Evolutionary conservation across 805 yeast genomes (phyloP), one percentile per base, ranked within the genome.

Genomic region (Candida namnaoensis): DNA sequence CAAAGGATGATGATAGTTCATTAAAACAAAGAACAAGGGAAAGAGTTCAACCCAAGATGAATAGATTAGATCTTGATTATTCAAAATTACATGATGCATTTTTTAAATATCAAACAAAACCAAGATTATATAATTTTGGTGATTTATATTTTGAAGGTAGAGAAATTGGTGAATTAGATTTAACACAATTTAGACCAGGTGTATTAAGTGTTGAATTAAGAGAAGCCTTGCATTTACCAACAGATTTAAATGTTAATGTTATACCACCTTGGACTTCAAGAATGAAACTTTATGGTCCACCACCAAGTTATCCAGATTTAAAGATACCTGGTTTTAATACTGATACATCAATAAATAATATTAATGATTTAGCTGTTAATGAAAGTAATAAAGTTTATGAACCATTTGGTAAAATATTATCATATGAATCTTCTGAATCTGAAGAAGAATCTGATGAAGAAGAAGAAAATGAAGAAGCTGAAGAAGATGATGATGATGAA

Each of bases 41-140:
- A 43, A 70, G 84, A 40, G 95, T 88, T 0, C 96, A 87, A 58
- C 96, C 96, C 0, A 87, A 86, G 56, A 69, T 88, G 78, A 95
- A 95, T 1, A 69, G 79, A 40, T 59, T 91, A 23, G 98, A 91
- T 57, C 74, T 93, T 24, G 97, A 91, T 60, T 90, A 83, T 56
- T 81, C 76, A 47, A 83, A 78, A 47, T 61, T 91, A 19, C 80
- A 87, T 55, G 85, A 86, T 57, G 95, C 96, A 0, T 90, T 91
- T 54, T 90, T 88, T 71, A 82, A 81, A 55, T 65, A 74, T 52
- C 96, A 91, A 53, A 68, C 80, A 0, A 81, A 78, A 50, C 97
- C 97, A 0, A 66, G 70, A 36, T 51, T 91, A 38, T 69, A 76
- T 23, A 69, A 66, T 2, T 81, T 69, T 61, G 98, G 98, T 12